Evolutionary conservation across 352 stramenopile genomes (phyloP).

Genomic region (Phytophthora pistaciae): DNA sequence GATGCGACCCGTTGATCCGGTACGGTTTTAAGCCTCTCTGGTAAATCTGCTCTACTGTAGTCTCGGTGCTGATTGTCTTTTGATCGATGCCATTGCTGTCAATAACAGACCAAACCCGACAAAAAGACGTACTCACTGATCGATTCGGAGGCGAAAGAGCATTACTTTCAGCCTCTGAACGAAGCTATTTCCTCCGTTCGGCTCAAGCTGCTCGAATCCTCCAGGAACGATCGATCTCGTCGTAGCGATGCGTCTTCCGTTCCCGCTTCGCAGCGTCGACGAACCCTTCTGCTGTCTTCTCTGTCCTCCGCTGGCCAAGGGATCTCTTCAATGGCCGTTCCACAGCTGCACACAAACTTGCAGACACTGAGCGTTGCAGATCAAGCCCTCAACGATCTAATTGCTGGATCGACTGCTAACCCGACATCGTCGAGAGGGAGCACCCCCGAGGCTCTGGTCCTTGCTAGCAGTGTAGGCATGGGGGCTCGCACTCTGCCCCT

Average conservation of each 20-base stretch:
- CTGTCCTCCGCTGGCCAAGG: neutral
- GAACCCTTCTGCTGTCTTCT: slow-evolving; percentile 15
- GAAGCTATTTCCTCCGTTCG: slow-evolving; percentile 60
- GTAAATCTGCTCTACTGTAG: neutral
- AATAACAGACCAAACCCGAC: slow-evolving; percentile 56
- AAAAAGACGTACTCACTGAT: slow-evolving; percentile 66
- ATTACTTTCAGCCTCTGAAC: slow-evolving; percentile 59
- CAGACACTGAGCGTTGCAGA: slow-evolving; percentile 26
- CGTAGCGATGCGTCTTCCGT: slow-evolving; percentile 1
- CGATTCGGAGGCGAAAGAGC: slow-evolving; percentile 59
- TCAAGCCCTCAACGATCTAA: slow-evolving; percentile 33
- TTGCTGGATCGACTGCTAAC: slow-evolving; percentile 24
- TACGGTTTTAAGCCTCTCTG: slow-evolving; percentile 20
- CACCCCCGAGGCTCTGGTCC: slow-evolving; percentile 22
- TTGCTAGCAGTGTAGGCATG: slow-evolving; percentile 51
- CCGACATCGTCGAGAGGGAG: slow-evolving; percentile 17
- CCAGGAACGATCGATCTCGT: slow-evolving; percentile 8
- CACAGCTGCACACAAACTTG: slow-evolving; percentile 21
- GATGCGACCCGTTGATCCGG: slow-evolving; percentile 55
- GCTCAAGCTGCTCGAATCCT: slow-evolving; percentile 47
- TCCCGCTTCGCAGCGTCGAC: slow-evolving; percentile 14
- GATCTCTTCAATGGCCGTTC: neutral
- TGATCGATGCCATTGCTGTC: neutral
- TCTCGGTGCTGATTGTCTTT: neutral
- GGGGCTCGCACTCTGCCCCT: slow-evolving; percentile 51